phyloP scores from a whole-genome alignment of 192 early-diverging fungal genomes.

The Entrophospora sp. region DNA sequence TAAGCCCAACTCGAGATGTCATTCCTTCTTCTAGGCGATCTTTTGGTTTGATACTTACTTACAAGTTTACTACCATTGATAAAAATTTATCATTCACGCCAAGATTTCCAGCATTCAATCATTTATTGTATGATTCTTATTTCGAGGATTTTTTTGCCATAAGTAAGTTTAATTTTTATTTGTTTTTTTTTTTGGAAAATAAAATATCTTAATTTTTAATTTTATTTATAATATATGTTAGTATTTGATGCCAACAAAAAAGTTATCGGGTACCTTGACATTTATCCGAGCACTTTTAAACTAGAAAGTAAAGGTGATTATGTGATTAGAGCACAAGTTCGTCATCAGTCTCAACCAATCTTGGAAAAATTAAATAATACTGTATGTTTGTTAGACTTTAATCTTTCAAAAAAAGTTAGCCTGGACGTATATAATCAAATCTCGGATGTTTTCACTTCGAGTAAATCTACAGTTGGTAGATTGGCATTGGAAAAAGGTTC shows the following conservation, averaged over 20 bases:
- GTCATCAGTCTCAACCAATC: constrained; percentile 51
- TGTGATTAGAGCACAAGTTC: constrained; percentile 69
- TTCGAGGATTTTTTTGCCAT: constrained; percentile 59
- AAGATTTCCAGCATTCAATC: constrained; percentile 49
- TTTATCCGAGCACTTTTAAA: constrained; percentile 61
- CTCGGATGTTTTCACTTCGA: constrained; percentile 40
- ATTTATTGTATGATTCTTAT: constrained; percentile 73
- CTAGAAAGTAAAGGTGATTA: constrained; percentile 77
- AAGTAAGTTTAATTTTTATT: constrained; percentile 23
- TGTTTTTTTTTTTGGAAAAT: no score
- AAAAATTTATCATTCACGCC: constrained; percentile 44
- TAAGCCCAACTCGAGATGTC: constrained; percentile 65
- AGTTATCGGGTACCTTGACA: constrained; percentile 56
- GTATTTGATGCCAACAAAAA: constrained; percentile 80
- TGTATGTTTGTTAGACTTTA: constrained; percentile 56
- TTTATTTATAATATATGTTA: constrained; percentile 28
- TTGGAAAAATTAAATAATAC: constrained; percentile 69
- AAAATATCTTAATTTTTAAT: no score
- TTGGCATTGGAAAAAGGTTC: constrained; percentile 43
- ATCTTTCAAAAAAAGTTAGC: constrained; percentile 44
- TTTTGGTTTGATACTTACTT: constrained; percentile 69
- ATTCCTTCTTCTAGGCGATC: constrained; percentile 57
- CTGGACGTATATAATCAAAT: constrained; percentile 47
- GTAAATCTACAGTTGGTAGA: constrained; percentile 36
- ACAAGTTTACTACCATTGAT: constrained; percentile 53